These are phyloP conservation scores for Emmonsia crescens DNA, from an alignment of 2,329 filamentous ascomycete species.

Conservation along the genomic window DNA sequence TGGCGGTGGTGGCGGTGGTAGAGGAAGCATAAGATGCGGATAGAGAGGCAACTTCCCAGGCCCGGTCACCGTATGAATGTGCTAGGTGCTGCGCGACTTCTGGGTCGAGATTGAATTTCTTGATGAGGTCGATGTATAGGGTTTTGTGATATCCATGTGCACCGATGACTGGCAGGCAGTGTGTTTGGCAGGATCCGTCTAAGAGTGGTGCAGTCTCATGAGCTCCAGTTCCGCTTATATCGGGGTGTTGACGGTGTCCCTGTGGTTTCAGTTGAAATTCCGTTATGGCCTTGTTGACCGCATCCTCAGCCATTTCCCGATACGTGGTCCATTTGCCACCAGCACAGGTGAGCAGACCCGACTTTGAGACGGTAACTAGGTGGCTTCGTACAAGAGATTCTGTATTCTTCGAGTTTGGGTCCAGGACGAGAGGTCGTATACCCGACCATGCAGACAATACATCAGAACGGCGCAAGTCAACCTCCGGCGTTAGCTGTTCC, in stretches of 20 bases:
- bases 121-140: slow-evolving; percentile 73
- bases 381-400: slow-evolving; percentile 69
- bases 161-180: slow-evolving; percentile 58
- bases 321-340: slow-evolving; percentile 76
- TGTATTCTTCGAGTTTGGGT: slow-evolving; percentile 64
- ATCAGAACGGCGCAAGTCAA: slow-evolving; percentile 62
- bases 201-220: slow-evolving; percentile 53
- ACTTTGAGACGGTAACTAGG: slow-evolving; percentile 57
- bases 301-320: slow-evolving; percentile 69
- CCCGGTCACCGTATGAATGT: slow-evolving; percentile 69
- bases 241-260: slow-evolving; percentile 45
- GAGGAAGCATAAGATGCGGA: slow-evolving; percentile 57
- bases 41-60: slow-evolving; percentile 66
- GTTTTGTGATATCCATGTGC: slow-evolving; percentile 68
- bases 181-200: slow-evolving; percentile 60
- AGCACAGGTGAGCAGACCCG: slow-evolving; percentile 63
- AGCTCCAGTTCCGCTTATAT: slow-evolving; percentile 56
- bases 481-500: slow-evolving; percentile 61
- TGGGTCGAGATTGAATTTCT: slow-evolving; percentile 71
- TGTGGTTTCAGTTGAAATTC: slow-evolving; percentile 49
- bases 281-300: slow-evolving; percentile 59
- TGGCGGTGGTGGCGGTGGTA: slow-evolving; percentile 59
- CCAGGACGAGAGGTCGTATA: slow-evolving; percentile 62
- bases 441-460: slow-evolving; percentile 69
- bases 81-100: slow-evolving; percentile 71